These are phyloP conservation scores for Lasiodiplodia sp. DNA, from an alignment of 2,329 filamentous ascomycete genomes.

Conservation along the genomic window DNA sequence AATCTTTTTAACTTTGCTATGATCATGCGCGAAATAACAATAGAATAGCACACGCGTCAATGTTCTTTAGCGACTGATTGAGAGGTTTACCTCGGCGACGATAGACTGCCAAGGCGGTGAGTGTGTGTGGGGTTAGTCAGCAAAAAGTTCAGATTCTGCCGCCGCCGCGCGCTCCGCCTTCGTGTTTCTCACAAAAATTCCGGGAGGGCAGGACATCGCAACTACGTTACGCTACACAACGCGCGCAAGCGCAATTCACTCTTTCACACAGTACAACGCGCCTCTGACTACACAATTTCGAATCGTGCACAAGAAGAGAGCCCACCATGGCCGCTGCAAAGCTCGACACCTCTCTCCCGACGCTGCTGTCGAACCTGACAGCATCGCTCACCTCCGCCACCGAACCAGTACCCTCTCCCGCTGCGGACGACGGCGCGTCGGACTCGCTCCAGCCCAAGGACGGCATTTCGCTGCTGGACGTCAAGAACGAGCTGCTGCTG, in stretches of 20 bases:
- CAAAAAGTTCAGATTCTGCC: conserved; percentile 9
- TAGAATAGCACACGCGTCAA: background rate
- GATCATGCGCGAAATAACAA: background rate
- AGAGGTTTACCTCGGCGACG: background rate
- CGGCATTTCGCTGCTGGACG: conserved; percentile 92
- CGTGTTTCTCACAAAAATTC: background rate
- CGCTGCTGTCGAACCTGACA: conserved; percentile 54
- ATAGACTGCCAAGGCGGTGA: background rate
- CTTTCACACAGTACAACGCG: background rate
- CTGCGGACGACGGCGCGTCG: background rate
- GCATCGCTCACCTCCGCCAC: conserved; percentile 70
- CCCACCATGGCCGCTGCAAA: conserved; percentile 32
- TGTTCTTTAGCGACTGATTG: background rate
- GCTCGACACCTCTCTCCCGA: conserved; percentile 47
- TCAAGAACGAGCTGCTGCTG: conserved; percentile 96
- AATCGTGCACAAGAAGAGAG: background rate
- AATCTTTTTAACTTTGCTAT: background rate
- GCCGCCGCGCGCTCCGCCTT: background rate
- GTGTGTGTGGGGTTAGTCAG: background rate
- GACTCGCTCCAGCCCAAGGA: conserved; percentile 72
- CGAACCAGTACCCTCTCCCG: conserved; percentile 51
- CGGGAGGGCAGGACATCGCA: background rate
- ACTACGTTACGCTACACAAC: background rate
- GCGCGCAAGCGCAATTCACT: background rate
- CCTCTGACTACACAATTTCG: background rate